Evolutionary conservation across 257 asterid genomes (phyloP).

Genomic region (Capsicum baccatum): DNA sequence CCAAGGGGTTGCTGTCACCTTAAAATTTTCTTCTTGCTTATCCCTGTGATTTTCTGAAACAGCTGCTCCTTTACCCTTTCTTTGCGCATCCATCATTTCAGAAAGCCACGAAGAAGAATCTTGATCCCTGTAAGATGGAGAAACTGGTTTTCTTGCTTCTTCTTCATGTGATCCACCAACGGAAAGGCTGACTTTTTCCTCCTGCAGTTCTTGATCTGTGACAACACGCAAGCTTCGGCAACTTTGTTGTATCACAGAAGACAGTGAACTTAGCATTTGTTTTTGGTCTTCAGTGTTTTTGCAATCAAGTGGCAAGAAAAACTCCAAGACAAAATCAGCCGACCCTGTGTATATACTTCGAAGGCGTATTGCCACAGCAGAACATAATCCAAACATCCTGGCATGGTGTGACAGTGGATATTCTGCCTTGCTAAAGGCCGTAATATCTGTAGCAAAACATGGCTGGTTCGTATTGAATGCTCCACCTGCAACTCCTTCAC

Average conservation of each 20-base stretch:
- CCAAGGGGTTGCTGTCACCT: slow-evolving; percentile 49
- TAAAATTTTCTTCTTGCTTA: slow-evolving; percentile 56
- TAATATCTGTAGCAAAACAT: slow-evolving; percentile 68
- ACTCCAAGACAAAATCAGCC: slow-evolving; percentile 78
- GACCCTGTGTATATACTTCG: slow-evolving; percentile 61
- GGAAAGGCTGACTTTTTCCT: slow-evolving; percentile 43
- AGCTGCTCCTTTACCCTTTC: slow-evolving; percentile 56
- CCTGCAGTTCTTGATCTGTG: slow-evolving; percentile 61
- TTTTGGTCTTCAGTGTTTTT: slow-evolving; percentile 58
- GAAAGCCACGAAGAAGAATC: slow-evolving; percentile 53
- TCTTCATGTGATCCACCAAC: slow-evolving; percentile 36
- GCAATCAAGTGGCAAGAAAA: slow-evolving; percentile 73
- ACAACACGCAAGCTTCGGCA: slow-evolving; percentile 68
- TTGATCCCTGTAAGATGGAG: slow-evolving; percentile 37
- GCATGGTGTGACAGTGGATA: slow-evolving; percentile 84
- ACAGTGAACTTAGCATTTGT: slow-evolving; percentile 61
- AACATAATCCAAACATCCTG: slow-evolving; percentile 52
- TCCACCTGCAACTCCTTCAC: slow-evolving; percentile 80
- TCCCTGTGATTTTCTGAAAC: slow-evolving; percentile 47
- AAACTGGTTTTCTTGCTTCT: slow-evolving; percentile 31
- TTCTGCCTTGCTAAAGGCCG: slow-evolving; percentile 68
- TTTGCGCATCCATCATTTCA: slow-evolving; percentile 48
- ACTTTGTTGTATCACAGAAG: slow-evolving; percentile 58
- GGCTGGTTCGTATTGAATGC: slow-evolving; percentile 77
- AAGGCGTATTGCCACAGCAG: slow-evolving; percentile 80